Conservation (phyloP, 495 filamentous ascomycete genomes). For the Penicillium egyptiacum region DNA sequence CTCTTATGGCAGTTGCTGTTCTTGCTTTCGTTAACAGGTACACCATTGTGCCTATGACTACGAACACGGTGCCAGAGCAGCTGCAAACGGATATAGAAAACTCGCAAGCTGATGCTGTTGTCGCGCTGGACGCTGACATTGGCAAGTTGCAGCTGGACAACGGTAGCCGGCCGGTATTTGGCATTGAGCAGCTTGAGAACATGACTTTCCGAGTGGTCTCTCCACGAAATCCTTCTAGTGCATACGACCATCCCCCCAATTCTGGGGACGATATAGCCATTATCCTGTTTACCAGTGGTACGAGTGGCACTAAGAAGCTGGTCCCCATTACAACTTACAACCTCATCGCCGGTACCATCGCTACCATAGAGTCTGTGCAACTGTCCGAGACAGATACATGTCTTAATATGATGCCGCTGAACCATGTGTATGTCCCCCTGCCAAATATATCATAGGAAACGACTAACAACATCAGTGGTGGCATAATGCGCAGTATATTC, state of each 20-base stretch:
- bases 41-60: slow-evolving; percentile 25
- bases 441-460: background rate
- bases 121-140: slow-evolving; percentile 23
- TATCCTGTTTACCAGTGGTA: slow-evolving; percentile 49
- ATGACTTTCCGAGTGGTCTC: slow-evolving; percentile 21
- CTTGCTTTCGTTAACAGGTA: slow-evolving; percentile 22
- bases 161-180: slow-evolving; percentile 19
- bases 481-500: slow-evolving; percentile 42
- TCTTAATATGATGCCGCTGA: slow-evolving; percentile 50
- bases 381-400: slow-evolving; percentile 36
- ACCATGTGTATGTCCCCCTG: slow-evolving; percentile 38
- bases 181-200: slow-evolving; percentile 17
- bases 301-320: slow-evolving; percentile 47
- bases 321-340: slow-evolving; percentile 41
- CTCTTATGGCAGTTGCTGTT: slow-evolving; percentile 19
- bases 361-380: slow-evolving; percentile 43
- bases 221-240: background rate
- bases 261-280: slow-evolving; percentile 36
- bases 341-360: slow-evolving; percentile 37
- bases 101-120: slow-evolving; percentile 22
- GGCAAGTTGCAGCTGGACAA: slow-evolving; percentile 19
- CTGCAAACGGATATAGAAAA: slow-evolving; percentile 23
- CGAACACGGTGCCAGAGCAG: slow-evolving; percentile 23
- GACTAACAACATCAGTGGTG: slow-evolving; percentile 27
- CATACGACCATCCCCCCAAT: slow-evolving; percentile 9